A percentile compares a stretch with the other conserved stretches of the same genome.
Evolutionary conservation across 148 eudicot species (phyloP).

Genomic region (Selenicereus undatus): DNA sequence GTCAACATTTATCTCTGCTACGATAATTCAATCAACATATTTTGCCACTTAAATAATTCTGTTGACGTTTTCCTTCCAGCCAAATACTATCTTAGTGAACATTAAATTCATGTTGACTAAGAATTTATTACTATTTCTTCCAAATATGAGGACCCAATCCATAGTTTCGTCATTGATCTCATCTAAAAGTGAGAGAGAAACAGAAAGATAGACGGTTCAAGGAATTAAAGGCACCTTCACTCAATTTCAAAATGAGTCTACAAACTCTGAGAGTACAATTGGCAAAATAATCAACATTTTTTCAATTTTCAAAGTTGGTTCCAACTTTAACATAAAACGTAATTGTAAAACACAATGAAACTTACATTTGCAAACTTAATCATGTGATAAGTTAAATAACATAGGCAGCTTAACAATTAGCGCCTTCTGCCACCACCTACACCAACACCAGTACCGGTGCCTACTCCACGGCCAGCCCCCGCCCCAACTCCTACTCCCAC

Average conservation of each 20-base stretch:
- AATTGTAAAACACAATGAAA: not conserved
- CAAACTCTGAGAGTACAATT: constrained; percentile 2
- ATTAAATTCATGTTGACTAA: not conserved
- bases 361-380: not conserved
- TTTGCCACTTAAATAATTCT: too few relatives aligned
- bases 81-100: not conserved
- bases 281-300: not conserved
- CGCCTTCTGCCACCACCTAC: constrained; percentile 31
- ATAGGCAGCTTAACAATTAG: not conserved
- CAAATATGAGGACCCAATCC: not conserved
- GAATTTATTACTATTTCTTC: not conserved
- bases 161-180: not conserved
- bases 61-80: too few relatives aligned
- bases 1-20: too few relatives aligned
- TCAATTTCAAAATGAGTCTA: not conserved
- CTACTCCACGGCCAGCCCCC: constrained; percentile 26
- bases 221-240: not conserved
- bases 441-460: constrained; percentile 24
- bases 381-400: too few relatives aligned
- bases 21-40: too few relatives aligned
- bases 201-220: not conserved
- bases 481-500: constrained; percentile 25
- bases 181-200: not conserved
- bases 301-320: not conserved
- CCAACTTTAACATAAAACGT: not conserved